Evolutionary conservation across 805 yeast species (phyloP).

Genomic region (Debaryomyces maramus): DNA sequence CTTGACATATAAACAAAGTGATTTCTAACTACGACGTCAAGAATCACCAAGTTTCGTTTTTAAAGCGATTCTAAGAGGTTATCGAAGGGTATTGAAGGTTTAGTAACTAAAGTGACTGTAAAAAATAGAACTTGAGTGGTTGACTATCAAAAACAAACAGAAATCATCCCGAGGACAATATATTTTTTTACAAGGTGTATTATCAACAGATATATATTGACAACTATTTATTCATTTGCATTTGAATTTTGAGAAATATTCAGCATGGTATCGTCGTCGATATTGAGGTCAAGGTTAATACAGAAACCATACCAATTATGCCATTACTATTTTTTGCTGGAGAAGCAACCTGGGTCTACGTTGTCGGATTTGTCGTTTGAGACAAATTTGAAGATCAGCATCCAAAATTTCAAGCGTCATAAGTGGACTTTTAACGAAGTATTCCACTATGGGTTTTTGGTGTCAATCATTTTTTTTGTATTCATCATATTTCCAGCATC

Average conservation of each 20-base stretch:
- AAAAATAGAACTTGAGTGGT: too few relatives aligned
- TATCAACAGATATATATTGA: too few relatives aligned
- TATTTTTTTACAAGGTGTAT: too few relatives aligned
- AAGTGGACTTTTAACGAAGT: conserved; percentile 50
- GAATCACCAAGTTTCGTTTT: too few relatives aligned
- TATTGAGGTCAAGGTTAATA: conserved; percentile 19
- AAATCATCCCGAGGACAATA: too few relatives aligned
- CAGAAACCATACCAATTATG: conserved; percentile 44
- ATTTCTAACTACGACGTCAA: too few relatives aligned
- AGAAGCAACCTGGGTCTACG: conserved; percentile 49
- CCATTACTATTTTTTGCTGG: conserved; percentile 53
- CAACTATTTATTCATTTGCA: too few relatives aligned
- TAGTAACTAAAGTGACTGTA: too few relatives aligned
- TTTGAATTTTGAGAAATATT: too few relatives aligned
- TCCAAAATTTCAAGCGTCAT: conserved; percentile 43
- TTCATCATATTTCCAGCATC: conserved; percentile 58
- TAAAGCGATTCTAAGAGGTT: too few relatives aligned
- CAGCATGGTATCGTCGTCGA: conserved; percentile 4
- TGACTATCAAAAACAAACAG: too few relatives aligned
- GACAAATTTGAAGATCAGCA: conserved; percentile 42
- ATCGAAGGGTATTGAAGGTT: too few relatives aligned
- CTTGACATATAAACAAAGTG: not conserved
- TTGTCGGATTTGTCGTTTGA: conserved; percentile 54
- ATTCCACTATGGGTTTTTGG: conserved; percentile 49
- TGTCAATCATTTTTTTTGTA: conserved; percentile 56